phyloP scores from a whole-genome alignment of 2,329 filamentous ascomycete species.

The Raffaelea deltoideospora region DNA sequence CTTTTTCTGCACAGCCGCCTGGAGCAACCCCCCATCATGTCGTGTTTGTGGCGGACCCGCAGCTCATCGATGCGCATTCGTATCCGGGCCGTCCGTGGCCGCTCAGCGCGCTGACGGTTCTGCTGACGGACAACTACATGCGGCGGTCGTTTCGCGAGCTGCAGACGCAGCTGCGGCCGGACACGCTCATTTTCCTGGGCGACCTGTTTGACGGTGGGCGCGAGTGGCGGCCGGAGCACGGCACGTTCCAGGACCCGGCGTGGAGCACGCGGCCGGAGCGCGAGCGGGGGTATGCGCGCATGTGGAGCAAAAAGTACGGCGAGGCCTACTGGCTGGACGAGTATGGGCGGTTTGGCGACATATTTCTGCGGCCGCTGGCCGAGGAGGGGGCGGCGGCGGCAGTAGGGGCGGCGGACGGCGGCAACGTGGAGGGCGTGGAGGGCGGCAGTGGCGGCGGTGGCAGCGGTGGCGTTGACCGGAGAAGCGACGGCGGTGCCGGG shows the following conservation, averaged over 20 bases:
- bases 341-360: slow-evolving; percentile 69
- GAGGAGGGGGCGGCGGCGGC: no score
- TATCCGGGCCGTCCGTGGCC: slow-evolving; percentile 66
- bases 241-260: slow-evolving; percentile 41
- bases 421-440: no score
- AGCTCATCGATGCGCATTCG: slow-evolving; percentile 87
- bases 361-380: slow-evolving; percentile 64
- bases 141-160: slow-evolving; percentile 67
- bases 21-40: slow-evolving; percentile 70
- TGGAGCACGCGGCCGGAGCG: slow-evolving; percentile 38
- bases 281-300: slow-evolving; percentile 41
- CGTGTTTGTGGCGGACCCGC: slow-evolving; percentile 75
- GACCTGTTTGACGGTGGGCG: slow-evolving; percentile 92
- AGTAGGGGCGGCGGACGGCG: no score
- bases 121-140: slow-evolving; percentile 79
- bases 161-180: slow-evolving; percentile 61
- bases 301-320: slow-evolving; percentile 61
- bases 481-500: slow-evolving; percentile 34
- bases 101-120: slow-evolving; percentile 34
- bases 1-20: slow-evolving; percentile 51
- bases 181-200: slow-evolving; percentile 80
- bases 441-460: no score
- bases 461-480: no score
- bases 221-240: slow-evolving; percentile 70
- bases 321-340: slow-evolving; percentile 76